phyloP scores from a whole-genome alignment of 169 alveolate genomes.

The Plasmodium fragile region DNA sequence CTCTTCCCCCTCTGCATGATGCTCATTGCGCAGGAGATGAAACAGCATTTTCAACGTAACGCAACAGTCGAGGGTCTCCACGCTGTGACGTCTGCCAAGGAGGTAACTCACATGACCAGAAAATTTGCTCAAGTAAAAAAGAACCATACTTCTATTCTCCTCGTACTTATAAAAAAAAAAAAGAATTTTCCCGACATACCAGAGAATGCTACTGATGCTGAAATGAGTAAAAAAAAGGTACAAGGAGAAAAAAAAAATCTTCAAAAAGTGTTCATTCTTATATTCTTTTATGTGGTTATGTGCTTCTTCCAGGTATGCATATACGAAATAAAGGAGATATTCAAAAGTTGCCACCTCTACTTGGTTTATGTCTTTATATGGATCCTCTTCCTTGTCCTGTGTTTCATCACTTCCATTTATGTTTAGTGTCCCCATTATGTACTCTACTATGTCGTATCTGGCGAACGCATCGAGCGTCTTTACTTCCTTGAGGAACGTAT shows the following conservation, averaged over 20 bases:
- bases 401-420: background rate
- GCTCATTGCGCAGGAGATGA: background rate
- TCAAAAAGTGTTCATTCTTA: constrained; percentile 16
- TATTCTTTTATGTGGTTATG: constrained; percentile 63
- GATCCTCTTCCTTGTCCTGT: background rate
- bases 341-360: constrained; percentile 24
- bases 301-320: constrained; percentile 38
- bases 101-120: constrained; percentile 10
- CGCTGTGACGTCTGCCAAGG: constrained; percentile 7
- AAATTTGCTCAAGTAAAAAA: background rate
- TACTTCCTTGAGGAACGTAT: background rate
- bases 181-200: constrained; percentile 53
- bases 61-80: constrained; percentile 20
- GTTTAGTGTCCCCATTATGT: constrained; percentile 31
- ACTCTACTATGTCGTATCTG: constrained; percentile 47
- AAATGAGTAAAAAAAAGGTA: constrained; percentile 36
- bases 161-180: constrained; percentile 32
- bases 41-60: constrained; percentile 7
- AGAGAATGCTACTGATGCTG: constrained; percentile 42
- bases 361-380: background rate
- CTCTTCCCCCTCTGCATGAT: background rate
- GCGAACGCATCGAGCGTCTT: constrained; percentile 9
- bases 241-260: constrained; percentile 30
- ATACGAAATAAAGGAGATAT: constrained; percentile 23
- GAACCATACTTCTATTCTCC: background rate